Evolutionary conservation across 2,329 filamentous ascomycete genomes (phyloP), one percentile per base, ranked within the genome.

Genomic region (Botrytis aclada): DNA sequence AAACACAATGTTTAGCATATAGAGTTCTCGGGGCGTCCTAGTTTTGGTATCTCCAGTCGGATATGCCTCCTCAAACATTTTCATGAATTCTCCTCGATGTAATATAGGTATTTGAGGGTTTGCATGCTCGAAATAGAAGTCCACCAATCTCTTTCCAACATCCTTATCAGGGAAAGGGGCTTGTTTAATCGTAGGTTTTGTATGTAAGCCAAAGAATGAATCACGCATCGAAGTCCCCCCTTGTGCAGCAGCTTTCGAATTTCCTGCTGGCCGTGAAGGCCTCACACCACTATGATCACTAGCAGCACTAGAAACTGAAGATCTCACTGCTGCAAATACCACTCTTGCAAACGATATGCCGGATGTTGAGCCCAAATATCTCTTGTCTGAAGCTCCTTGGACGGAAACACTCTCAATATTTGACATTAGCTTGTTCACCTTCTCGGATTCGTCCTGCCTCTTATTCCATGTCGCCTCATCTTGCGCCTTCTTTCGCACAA

Each of bases 191-290:
- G 90, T 94, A 2, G 95, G 94, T 78, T 92, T 95, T 3, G 93
- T 97, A 78, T 98, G 94, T 62, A 98, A 85, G n/a, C 95, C 95
- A 80, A 98, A 98, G 85, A 98, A 98, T 0, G 94, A 97, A 82
- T 98, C 95, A 74, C 95, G 89, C 92, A 97, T 96, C 20, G 93
- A 94, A 29, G 93, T 94, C 54, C 90, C 91, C 56, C 87, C 84
- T 64, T 85, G 83, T 82, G 77, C 74, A 32, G 72, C 74, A 43
- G 70, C 77, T 74, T 77, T 78, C 32, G 76, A 74, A 25, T 86
- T 83, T 74, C 86, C 79, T 74, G 86, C 78, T 75, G 85, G 82
- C 80, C 88, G 89, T 75, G 87, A 88, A 5, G 89, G 87, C 71
- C 86, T 85, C 69, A 89, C 84, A 69, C 89, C 87, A 47, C 85